Evolutionary conservation across 2,329 filamentous ascomycete species (phyloP).

Genomic region (Alternaria sp.): DNA sequence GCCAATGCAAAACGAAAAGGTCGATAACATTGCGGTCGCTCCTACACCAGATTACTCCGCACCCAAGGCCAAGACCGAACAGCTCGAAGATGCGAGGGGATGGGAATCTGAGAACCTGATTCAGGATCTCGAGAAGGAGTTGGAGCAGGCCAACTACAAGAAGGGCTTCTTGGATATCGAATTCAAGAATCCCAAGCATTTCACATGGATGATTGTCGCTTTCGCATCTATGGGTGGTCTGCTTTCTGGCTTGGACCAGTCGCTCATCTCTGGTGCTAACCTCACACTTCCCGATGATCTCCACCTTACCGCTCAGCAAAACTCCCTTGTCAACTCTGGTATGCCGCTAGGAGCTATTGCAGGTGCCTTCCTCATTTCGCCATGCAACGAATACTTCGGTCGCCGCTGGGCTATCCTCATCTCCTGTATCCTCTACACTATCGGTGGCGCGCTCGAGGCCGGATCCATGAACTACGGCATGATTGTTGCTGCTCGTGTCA

Average conservation of each 20-base stretch:
- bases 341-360: conserved; percentile 78
- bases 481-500: conserved; percentile 73
- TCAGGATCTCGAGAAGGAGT: conserved; percentile 52
- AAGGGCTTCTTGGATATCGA: conserved; percentile 62
- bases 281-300: conserved; percentile 71
- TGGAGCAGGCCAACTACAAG: conserved; percentile 48
- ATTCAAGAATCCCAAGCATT: conserved; percentile 70
- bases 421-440: conserved; percentile 73
- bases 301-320: conserved; percentile 62
- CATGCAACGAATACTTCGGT: conserved; percentile 73
- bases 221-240: conserved; percentile 81
- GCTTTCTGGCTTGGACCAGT: conserved; percentile 76
- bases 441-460: conserved; percentile 74
- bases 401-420: conserved; percentile 75
- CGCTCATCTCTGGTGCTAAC: conserved; percentile 75
- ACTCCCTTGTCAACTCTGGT: conserved; percentile 73
- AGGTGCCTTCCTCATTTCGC: conserved; percentile 72
- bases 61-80: conserved; percentile 44
- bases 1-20: conserved; percentile 25
- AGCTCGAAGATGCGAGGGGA: conserved; percentile 45
- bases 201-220: conserved; percentile 73
- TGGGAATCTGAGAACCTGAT: conserved; percentile 58
- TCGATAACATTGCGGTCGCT: conserved; percentile 31
- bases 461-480: conserved; percentile 74
- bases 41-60: conserved; percentile 33